Conservation (phyloP, 257 asterid species). For the Cynanchum wilfordii region DNA sequence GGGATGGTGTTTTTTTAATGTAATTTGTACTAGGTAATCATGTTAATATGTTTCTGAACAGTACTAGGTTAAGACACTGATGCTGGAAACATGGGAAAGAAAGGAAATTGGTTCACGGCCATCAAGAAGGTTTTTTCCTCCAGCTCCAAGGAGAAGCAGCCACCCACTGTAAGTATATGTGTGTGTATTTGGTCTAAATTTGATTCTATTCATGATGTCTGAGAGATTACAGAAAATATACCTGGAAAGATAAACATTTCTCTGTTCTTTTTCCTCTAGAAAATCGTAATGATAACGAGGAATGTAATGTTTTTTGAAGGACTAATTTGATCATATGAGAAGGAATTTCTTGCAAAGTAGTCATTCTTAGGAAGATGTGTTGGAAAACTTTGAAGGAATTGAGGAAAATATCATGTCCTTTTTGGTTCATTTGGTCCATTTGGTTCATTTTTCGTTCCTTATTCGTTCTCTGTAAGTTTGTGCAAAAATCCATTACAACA, state of each 20-base stretch:
- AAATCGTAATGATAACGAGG: background rate
- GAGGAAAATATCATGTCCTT: background rate
- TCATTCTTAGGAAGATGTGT: background rate
- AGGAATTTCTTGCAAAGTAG: background rate
- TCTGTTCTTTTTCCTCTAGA: background rate
- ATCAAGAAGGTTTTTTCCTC: constrained; percentile 74
- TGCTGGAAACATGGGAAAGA: constrained; percentile 93
- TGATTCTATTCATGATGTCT: background rate
- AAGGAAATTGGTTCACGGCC: constrained; percentile 95
- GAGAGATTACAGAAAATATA: background rate
- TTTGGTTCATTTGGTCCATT: no score
- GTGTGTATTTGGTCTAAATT: background rate
- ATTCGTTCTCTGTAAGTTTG: background rate
- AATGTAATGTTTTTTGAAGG: background rate
- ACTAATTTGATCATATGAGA: background rate
- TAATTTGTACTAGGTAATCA: constrained; percentile 6
- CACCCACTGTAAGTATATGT: constrained; percentile 43
- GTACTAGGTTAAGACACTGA: constrained; percentile 52
- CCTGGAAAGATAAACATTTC: background rate
- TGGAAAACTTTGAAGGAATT: background rate
- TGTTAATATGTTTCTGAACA: constrained; percentile 12
- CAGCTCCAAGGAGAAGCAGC: constrained; percentile 67
- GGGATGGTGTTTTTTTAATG: background rate
- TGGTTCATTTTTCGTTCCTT: background rate
- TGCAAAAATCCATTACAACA: background rate